Percentiles rank a stretch among this genome's conserved stretches.
phyloP scores from a whole-genome alignment of 2,329 filamentous ascomycete species.

The Periconia macrospinosa region DNA sequence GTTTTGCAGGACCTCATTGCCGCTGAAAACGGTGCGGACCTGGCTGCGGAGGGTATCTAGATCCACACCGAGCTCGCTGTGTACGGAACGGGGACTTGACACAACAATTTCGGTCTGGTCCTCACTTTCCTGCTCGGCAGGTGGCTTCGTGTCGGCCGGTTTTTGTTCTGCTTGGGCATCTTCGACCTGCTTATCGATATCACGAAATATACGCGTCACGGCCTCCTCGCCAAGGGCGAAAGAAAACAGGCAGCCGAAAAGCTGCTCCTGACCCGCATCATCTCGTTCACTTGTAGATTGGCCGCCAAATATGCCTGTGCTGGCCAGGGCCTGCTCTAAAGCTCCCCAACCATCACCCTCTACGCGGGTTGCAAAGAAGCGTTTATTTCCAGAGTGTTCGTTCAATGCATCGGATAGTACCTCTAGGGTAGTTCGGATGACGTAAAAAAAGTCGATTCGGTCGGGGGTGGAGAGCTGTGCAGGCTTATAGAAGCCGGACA shows the following conservation, averaged over 20 bases:
- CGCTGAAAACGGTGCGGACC: slow-evolving; percentile 39
- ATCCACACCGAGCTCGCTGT: slow-evolving; percentile 30
- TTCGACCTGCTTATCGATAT: slow-evolving; percentile 36
- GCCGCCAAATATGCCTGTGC: slow-evolving; percentile 56
- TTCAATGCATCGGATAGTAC: slow-evolving; percentile 75
- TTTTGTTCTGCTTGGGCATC: slow-evolving; percentile 14
- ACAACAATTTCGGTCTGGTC: slow-evolving; percentile 25
- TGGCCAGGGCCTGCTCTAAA: slow-evolving; percentile 71
- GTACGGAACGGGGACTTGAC: slow-evolving; percentile 27
- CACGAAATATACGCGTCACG: slow-evolving; percentile 67
- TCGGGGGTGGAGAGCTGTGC: slow-evolving; percentile 63
- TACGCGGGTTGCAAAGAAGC: slow-evolving; percentile 79
- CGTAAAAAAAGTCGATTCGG: slow-evolving; percentile 65
- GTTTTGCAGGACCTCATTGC: slow-evolving; percentile 45
- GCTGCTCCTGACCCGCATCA: slow-evolving; percentile 61
- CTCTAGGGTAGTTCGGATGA: slow-evolving; percentile 71
- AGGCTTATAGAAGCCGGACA: slow-evolving; percentile 77
- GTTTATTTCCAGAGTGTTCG: slow-evolving; percentile 80
- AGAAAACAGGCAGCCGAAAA: slow-evolving; percentile 80
- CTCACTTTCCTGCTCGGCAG: slow-evolving; percentile 1
- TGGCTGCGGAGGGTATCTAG: slow-evolving; percentile 33
- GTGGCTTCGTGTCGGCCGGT: background rate
- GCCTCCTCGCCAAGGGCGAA: slow-evolving; percentile 80
- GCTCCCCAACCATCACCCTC: slow-evolving; percentile 77
- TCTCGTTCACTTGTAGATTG: slow-evolving; percentile 37